Conservation (phyloP, 2,329 filamentous ascomycete genomes). For the Cladophialophora bantiana region DNA sequence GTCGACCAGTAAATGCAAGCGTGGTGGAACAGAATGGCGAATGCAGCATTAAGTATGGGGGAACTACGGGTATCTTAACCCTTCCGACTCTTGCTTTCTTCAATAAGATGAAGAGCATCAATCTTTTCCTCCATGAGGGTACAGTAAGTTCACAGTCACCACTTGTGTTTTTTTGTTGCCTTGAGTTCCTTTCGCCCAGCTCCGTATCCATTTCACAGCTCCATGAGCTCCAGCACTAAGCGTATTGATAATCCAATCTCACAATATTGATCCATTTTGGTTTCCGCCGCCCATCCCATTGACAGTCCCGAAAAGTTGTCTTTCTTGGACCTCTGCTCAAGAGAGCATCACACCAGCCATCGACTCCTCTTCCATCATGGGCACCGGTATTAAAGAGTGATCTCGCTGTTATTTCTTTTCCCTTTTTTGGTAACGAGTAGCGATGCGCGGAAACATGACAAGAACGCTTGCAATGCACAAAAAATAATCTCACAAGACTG, state of each 20-base stretch:
- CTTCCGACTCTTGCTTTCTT: constrained; percentile 10
- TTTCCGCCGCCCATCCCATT: constrained; percentile 7
- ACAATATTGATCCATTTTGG: constrained; percentile 4
- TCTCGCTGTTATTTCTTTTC: constrained; percentile 24
- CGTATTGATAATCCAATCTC: constrained; percentile 8
- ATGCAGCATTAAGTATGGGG: neutral
- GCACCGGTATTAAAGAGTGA: constrained; percentile 25
- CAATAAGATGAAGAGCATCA: constrained; percentile 7
- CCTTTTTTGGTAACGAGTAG: constrained; percentile 21
- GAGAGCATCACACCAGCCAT: neutral
- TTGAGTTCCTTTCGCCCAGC: constrained; percentile 1
- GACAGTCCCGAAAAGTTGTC: neutral
- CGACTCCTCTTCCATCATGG: neutral
- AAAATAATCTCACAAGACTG: constrained; percentile 26
- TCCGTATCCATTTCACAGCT: constrained; percentile 3
- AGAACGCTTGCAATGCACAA: constrained; percentile 36
- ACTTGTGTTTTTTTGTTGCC: neutral
- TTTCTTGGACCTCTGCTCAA: neutral
- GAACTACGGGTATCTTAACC: neutral
- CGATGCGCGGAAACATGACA: constrained; percentile 22
- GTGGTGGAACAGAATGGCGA: neutral
- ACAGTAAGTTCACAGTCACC: constrained; percentile 1
- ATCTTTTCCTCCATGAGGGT: constrained; percentile 7
- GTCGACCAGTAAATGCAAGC: neutral
- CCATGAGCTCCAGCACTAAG: constrained; percentile 9